phyloP scores from a whole-genome alignment of 2,329 filamentous ascomycete genomes.

The Periconia macrospinosa region DNA sequence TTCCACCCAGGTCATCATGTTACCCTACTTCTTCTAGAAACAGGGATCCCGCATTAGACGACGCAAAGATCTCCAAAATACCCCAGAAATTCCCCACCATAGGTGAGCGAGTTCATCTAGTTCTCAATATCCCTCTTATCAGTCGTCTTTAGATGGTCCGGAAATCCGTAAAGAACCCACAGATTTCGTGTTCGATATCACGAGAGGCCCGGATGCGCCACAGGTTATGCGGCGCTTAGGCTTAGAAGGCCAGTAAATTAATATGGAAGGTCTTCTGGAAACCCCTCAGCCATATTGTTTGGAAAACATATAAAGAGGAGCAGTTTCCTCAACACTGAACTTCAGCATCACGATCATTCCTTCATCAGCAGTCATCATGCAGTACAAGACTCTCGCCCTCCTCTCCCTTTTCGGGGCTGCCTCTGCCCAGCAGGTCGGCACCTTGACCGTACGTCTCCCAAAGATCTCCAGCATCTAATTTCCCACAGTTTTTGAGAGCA shows the following conservation, averaged over 20 bases:
- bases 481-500: not conserved
- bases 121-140: slow-evolving; percentile 31
- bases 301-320: slow-evolving; percentile 31
- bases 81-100: slow-evolving; percentile 38
- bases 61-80: slow-evolving; percentile 35
- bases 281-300: not conserved
- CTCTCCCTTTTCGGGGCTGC: slow-evolving; percentile 44
- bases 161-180: slow-evolving; percentile 28
- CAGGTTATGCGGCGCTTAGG: not conserved
- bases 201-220: slow-evolving; percentile 1
- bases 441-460: slow-evolving; percentile 13
- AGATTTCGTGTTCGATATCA: slow-evolving; percentile 26
- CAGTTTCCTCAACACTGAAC: slow-evolving; percentile 5
- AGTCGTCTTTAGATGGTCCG: slow-evolving; percentile 26
- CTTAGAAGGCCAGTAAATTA: not conserved
- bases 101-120: slow-evolving; percentile 34
- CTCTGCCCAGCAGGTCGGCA: slow-evolving; percentile 48
- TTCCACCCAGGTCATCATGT: slow-evolving; percentile 16
- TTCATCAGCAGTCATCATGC: slow-evolving; percentile 37
- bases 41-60: slow-evolving; percentile 19
- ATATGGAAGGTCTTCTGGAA: not conserved
- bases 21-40: slow-evolving; percentile 28
- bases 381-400: slow-evolving; percentile 42
- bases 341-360: slow-evolving; percentile 30
- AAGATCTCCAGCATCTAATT: not conserved